These are phyloP conservation scores for Podaxis carcinomalis DNA, from an alignment of 768 basidiomycete species.

Conservation along the genomic window DNA sequence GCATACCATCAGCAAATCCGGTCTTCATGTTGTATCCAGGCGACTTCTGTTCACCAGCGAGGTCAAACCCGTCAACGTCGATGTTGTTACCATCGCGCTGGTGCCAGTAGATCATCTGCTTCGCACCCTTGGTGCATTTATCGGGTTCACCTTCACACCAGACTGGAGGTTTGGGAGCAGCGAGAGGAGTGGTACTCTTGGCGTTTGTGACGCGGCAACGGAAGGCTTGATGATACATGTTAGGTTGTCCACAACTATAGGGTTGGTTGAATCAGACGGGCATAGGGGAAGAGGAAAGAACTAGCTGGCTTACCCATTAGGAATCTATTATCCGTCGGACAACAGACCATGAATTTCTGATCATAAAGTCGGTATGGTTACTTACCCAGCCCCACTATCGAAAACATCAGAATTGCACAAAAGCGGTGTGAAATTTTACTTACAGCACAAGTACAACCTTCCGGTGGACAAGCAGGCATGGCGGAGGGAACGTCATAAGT, in stretches of 20 bases:
- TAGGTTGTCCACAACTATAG: constrained; percentile 45
- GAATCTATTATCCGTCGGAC: constrained; percentile 21
- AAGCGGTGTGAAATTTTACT: constrained; percentile 17
- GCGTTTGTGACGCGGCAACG: constrained; percentile 46
- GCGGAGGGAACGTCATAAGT: constrained; percentile 43
- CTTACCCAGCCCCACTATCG: constrained; percentile 51
- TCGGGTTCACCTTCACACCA: constrained; percentile 47
- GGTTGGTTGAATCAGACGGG: background rate
- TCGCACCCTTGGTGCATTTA: constrained; percentile 42
- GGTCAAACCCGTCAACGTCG: constrained; percentile 35
- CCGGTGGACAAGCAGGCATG: constrained; percentile 45
- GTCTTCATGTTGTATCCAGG: constrained; percentile 47
- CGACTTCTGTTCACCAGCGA: constrained; percentile 32
- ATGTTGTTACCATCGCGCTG: constrained; percentile 47
- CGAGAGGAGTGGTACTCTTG: constrained; percentile 34
- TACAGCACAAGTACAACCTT: constrained; percentile 50
- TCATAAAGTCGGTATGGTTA: background rate
- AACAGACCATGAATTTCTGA: background rate
- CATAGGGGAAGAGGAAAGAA: background rate
- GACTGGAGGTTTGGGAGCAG: constrained; percentile 37
- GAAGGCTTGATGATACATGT: constrained; percentile 46
- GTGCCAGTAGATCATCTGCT: constrained; percentile 56
- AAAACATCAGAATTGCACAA: constrained; percentile 5
- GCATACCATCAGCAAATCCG: constrained; percentile 44
- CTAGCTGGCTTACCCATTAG: constrained; percentile 30